A percentile compares a stretch with the other conserved stretches of the same genome.
Conservation (phyloP, 169 alveolate genomes). For the Cystoisospora suis region DNA sequence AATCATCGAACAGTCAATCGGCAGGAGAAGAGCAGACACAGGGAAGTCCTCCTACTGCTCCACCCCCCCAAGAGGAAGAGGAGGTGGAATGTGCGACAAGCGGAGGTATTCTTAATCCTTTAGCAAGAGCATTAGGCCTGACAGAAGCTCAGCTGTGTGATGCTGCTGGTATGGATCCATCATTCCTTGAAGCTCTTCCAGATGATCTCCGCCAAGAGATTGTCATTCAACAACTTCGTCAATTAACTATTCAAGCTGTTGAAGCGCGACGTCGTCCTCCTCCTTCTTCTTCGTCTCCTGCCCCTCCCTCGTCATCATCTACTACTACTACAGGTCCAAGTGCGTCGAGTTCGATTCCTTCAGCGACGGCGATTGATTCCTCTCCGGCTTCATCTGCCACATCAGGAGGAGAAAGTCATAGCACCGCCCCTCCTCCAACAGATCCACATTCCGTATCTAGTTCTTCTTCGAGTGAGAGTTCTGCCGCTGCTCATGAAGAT, state of each 20-base stretch:
- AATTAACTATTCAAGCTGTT: constrained; percentile 52
- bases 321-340: neutral
- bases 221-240: constrained; percentile 63
- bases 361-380: neutral
- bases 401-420: neutral
- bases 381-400: neutral
- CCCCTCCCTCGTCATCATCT: neutral
- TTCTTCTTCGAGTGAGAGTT: neutral
- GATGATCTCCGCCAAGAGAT: constrained; percentile 68
- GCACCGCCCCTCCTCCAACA: neutral
- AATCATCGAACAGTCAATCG: constrained; percentile 17
- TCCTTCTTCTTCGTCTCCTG: neutral
- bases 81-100: constrained; percentile 37
- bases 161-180: constrained; percentile 72
- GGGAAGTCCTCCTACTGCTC: neutral
- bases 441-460: neutral
- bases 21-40: constrained; percentile 4
- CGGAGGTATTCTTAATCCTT: constrained; percentile 31
- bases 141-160: constrained; percentile 58
- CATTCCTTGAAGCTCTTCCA: constrained; percentile 70
- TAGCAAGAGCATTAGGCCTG: constrained; percentile 61
- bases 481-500: constrained; percentile 4
- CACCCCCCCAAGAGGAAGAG: neutral
- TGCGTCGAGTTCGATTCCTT: neutral
- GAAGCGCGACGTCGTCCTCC: constrained; percentile 54